Percentiles rank a stretch among this genome's conserved stretches.
Conservation (phyloP, 2,329 filamentous ascomycete species). For the Pochonia chlamydosporia region DNA sequence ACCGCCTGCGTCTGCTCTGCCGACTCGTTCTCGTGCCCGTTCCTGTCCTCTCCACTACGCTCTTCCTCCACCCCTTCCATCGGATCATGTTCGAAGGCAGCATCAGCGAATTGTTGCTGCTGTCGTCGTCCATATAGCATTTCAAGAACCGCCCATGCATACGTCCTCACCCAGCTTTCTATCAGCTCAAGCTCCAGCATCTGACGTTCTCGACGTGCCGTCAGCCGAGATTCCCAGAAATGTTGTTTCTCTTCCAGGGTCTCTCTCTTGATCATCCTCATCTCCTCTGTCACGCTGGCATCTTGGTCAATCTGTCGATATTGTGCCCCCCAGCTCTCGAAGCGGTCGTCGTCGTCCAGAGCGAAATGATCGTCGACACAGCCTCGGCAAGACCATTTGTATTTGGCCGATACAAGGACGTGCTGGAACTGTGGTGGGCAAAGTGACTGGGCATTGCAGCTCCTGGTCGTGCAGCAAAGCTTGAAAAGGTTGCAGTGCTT, state of each 20-base stretch:
- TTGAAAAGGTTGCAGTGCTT: slow-evolving; percentile 20
- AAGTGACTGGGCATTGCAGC: slow-evolving; percentile 15
- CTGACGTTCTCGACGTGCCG: not conserved
- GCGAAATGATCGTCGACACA: slow-evolving; percentile 12
- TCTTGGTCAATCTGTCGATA: not conserved
- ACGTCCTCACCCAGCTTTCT: not conserved
- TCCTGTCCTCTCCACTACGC: not conserved
- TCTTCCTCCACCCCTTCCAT: not conserved
- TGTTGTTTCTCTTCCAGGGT: not conserved
- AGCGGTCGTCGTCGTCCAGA: slow-evolving; percentile 7
- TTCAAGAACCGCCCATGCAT: not conserved
- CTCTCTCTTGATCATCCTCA: not conserved
- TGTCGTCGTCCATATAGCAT: not conserved
- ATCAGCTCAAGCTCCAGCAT: not conserved
- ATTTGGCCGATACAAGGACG: slow-evolving; percentile 15
- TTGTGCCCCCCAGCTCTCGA: slow-evolving; percentile 8
- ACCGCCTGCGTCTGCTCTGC: too few relatives aligned
- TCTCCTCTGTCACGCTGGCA: not conserved
- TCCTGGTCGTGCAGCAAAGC: slow-evolving; percentile 18
- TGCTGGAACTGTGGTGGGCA: slow-evolving; percentile 15
- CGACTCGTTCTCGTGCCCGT: not conserved
- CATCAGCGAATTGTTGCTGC: too few relatives aligned
- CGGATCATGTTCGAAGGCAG: too few relatives aligned
- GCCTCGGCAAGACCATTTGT: slow-evolving; percentile 23
- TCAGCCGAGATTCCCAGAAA: not conserved